Percentiles rank a stretch among this genome's conserved stretches.
phyloP scores from a whole-genome alignment of 2,329 filamentous ascomycete species.

The Neonectria coccinea region DNA sequence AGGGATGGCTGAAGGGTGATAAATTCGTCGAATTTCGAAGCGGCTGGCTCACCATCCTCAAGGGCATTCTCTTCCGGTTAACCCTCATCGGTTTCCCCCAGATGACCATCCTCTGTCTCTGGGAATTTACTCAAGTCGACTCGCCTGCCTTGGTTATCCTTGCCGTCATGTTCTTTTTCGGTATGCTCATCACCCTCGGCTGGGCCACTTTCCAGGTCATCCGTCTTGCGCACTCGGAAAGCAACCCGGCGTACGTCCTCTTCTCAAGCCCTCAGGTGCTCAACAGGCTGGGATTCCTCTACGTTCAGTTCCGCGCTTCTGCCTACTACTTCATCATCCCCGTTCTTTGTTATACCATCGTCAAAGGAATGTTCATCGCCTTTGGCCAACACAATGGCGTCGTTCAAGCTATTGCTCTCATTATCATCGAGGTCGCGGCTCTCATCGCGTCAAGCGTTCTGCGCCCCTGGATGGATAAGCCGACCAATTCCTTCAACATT shows the following conservation, averaged over 20 bases:
- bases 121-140: constrained; percentile 90
- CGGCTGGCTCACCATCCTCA: constrained; percentile 90
- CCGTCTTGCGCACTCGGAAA: constrained; percentile 87
- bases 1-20: constrained; percentile 81
- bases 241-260: constrained; percentile 94
- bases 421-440: constrained; percentile 83
- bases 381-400: constrained; percentile 78
- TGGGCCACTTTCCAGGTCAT: constrained; percentile 93
- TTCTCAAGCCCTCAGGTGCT: constrained; percentile 91
- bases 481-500: constrained; percentile 96
- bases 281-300: constrained; percentile 98
- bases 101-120: constrained; percentile 89
- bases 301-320: constrained; percentile 94
- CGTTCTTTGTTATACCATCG: constrained; percentile 77
- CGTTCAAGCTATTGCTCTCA: constrained; percentile 84
- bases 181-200: constrained; percentile 78
- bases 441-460: constrained; percentile 83
- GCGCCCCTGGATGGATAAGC: constrained; percentile 98
- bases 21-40: constrained; percentile 94
- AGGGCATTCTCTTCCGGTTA: constrained; percentile 91
- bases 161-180: constrained; percentile 88
- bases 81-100: constrained; percentile 91
- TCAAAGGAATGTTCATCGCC: constrained; percentile 91
- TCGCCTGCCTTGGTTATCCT: constrained; percentile 87
- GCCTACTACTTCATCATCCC: constrained; percentile 95